Evolutionary conservation across 1,284 basidiomycete species (phyloP).

Genomic region (Papiliotrema nemorosa): DNA sequence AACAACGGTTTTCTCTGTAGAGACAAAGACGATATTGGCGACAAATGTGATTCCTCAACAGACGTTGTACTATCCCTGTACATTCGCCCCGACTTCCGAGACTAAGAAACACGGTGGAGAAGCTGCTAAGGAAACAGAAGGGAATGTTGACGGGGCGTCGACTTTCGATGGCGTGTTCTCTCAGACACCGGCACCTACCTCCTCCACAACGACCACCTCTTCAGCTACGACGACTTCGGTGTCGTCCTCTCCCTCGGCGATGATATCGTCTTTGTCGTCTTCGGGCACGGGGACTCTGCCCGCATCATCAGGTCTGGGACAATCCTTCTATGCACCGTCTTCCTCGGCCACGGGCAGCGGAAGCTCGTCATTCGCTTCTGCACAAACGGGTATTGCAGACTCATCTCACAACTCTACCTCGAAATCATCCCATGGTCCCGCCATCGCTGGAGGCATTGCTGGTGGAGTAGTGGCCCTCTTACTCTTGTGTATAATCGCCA

Average conservation of each 20-base stretch:
- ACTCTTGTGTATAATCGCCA: neutral
- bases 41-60: constrained; percentile 8
- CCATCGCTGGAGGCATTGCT: neutral
- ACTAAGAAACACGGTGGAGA: neutral
- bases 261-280: neutral
- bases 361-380: too few relatives aligned
- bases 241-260: neutral
- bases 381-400: too few relatives aligned
- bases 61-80: constrained; percentile 8
- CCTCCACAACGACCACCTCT: neutral
- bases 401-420: neutral
- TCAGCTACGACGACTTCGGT: neutral
- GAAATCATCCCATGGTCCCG: neutral
- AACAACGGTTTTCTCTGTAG: neutral
- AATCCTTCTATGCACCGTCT: too few relatives aligned
- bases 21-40: neutral
- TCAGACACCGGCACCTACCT: too few relatives aligned
- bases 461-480: neutral
- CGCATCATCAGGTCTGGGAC: too few relatives aligned
- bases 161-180: too few relatives aligned
- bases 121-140: neutral
- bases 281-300: neutral
- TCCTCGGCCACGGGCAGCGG: neutral
- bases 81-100: neutral
- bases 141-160: neutral